Percentiles rank a stretch among this genome's conserved stretches.
Conservation (phyloP, 1,284 basidiomycete species). For the Puccinia polysora region DNA sequence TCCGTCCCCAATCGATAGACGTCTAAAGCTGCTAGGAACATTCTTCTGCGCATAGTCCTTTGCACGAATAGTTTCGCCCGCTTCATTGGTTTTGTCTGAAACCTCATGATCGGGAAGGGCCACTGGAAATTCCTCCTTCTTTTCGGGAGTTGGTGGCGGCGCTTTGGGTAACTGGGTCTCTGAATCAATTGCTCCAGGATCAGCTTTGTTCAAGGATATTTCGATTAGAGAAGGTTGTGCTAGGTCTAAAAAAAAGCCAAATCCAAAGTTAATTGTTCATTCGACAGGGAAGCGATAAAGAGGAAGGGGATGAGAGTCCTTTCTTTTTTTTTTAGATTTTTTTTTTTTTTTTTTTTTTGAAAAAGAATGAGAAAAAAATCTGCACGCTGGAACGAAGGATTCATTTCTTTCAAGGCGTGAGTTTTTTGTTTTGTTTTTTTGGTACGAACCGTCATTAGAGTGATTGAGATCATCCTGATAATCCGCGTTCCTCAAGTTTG, state of each 20-base stretch:
- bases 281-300: too few relatives aligned
- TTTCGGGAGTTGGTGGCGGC: not conserved
- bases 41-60: not conserved
- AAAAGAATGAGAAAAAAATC: not conserved
- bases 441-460: slow-evolving; percentile 4
- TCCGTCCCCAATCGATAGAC: slow-evolving; percentile 17
- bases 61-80: not conserved
- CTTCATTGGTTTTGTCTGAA: not conserved
- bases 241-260: not conserved
- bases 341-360: not conserved
- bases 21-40: slow-evolving; percentile 14
- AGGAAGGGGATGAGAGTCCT: too few relatives aligned
- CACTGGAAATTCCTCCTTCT: not conserved
- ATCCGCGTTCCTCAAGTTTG: not conserved
- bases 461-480: slow-evolving; percentile 17
- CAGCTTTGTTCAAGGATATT: slow-evolving; percentile 17
- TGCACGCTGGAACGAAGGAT: too few relatives aligned
- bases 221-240: slow-evolving; percentile 21
- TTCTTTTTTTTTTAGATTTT: not conserved
- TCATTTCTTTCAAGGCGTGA: too few relatives aligned
- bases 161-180: not conserved
- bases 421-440: too few relatives aligned
- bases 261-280: not conserved
- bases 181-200: not conserved
- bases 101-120: not conserved